phyloP scores from a whole-genome alignment of 495 filamentous ascomycete genomes.

The Lophiostoma macrostomum region DNA sequence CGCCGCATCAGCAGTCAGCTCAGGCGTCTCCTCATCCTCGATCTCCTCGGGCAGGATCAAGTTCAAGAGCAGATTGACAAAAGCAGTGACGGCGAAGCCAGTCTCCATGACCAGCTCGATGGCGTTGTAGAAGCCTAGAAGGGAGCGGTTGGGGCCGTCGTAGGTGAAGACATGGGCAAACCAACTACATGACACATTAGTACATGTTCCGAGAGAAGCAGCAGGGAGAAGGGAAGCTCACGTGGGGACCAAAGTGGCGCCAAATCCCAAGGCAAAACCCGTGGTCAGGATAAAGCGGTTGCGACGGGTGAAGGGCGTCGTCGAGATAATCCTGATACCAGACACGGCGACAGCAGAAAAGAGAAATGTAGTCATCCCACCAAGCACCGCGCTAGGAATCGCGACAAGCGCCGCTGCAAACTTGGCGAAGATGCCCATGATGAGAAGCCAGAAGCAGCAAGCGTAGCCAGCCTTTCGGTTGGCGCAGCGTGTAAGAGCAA shows the following conservation, averaged over 20 bases:
- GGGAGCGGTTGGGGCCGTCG: conserved; percentile 62
- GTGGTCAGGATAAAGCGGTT: conserved; percentile 88
- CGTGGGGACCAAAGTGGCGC: conserved; percentile 75
- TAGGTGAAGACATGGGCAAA: conserved; percentile 69
- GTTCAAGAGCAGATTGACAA: conserved; percentile 71
- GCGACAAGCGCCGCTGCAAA: conserved; percentile 85
- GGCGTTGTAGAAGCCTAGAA: conserved; percentile 79
- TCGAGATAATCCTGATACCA: conserved; percentile 79
- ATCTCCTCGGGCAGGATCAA: conserved; percentile 69
- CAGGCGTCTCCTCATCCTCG: conserved; percentile 52
- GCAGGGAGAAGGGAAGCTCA: conserved; percentile 35
- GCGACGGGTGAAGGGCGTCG: conserved; percentile 74
- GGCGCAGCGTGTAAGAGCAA: conserved; percentile 82
- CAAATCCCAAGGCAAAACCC: conserved; percentile 70
- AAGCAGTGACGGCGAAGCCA: conserved; percentile 68
- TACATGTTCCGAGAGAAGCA: neutral
- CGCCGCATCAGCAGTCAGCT: conserved; percentile 36
- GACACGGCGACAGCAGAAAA: conserved; percentile 82
- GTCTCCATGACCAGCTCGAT: conserved; percentile 79
- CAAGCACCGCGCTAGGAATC: conserved; percentile 76
- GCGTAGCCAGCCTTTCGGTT: conserved; percentile 82
- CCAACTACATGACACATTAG: conserved; percentile 36
- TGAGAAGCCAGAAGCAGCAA: conserved; percentile 73
- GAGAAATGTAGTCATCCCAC: conserved; percentile 92
- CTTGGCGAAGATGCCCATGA: conserved; percentile 90